A percentile compares a stretch with the other conserved stretches of the same genome.
Evolutionary conservation across 495 filamentous ascomycete genomes (phyloP).

Genomic region (Penicillium canescens): DNA sequence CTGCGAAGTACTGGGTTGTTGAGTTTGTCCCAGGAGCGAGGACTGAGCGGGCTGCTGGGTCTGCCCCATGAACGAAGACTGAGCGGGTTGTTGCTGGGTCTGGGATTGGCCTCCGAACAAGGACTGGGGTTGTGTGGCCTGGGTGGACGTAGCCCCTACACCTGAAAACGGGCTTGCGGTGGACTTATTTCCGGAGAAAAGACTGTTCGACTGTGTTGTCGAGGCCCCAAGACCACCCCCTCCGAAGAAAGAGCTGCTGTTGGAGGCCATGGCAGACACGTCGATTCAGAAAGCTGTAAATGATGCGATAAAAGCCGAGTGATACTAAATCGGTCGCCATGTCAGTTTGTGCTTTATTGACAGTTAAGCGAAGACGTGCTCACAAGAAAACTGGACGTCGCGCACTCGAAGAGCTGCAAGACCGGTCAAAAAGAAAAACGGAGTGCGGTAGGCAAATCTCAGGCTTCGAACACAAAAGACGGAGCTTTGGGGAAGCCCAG

Average conservation of each 20-base stretch:
- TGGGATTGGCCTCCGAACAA: conserved; percentile 32
- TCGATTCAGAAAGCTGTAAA: background rate
- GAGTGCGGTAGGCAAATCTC: background rate
- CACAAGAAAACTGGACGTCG: conserved; percentile 14
- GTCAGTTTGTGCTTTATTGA: background rate
- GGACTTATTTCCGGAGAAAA: conserved; percentile 38
- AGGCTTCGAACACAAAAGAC: background rate
- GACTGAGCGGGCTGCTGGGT: conserved; percentile 30
- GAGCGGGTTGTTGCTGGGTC: conserved; percentile 34
- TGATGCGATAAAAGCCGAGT: background rate
- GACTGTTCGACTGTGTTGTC: conserved; percentile 26
- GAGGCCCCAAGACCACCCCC: conserved; percentile 31
- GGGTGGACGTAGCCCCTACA: conserved; percentile 13
- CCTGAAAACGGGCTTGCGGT: conserved; percentile 19
- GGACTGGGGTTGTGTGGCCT: conserved; percentile 24
- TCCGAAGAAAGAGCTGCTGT: conserved; percentile 37
- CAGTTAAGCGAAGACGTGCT: background rate
- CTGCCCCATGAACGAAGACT: conserved; percentile 33
- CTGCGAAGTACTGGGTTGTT: conserved; percentile 18
- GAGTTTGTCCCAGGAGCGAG: conserved; percentile 34
- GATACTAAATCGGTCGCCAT: background rate
- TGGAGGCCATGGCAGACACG: conserved; percentile 22
- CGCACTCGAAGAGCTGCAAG: background rate
- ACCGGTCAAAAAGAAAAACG: background rate
- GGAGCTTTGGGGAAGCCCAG: background rate